Base-by-base conservation (phyloP, 1,284 basidiomycete species). In the Cryptococcus wingfieldii region DNA sequence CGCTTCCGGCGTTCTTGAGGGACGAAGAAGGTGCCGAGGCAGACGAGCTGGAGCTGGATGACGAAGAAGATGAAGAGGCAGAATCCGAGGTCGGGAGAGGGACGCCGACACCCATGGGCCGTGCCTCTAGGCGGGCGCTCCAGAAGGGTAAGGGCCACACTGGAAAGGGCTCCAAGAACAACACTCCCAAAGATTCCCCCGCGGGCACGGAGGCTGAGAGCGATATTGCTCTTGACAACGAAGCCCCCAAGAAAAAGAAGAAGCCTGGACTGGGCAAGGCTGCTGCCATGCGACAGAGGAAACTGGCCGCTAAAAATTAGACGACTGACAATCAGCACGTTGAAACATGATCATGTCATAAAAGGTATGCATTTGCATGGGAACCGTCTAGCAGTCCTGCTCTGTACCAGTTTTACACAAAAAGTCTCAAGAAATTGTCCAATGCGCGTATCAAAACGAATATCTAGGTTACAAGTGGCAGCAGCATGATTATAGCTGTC, bases 261-360 rank as follows among this genome's bases (percentile, higher is more conserved):
- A 69, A 64, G 62, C 45, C 54, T 3, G 69, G 65, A 9, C 50
- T 54, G 3, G 74, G 72, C 18, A 74, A 74, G 59, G 67, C 73
- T 3, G 69, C 65, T 4, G 75, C 58, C 4, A 66, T 66, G 44
- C 63, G 74, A 43, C 60, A 71, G 56, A 63, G 75, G 55, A 77
- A 77, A 63, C 65, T 73, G 64, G 68, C 44, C 7, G 53, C 66
- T 56, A 74, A 72, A 55, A 71, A 73, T 62, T 72, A 63, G 48
- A 31, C 31, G 7, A 10, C 10, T 34, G 6, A 10, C 31, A 10
- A 10, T 34, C 31, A 34, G 31, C 31, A 34, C 31, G 10, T 34
- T 3, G 10, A 10, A 34, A 10, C 3, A 34, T 34, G 31, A 34
- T 34, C 31, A 34, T 34, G 31, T 34, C 10, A 34, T 34, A 34